Base-by-base conservation (phyloP, 768 basidiomycete genomes). In the Neoboletus subvelutipes region DNA sequence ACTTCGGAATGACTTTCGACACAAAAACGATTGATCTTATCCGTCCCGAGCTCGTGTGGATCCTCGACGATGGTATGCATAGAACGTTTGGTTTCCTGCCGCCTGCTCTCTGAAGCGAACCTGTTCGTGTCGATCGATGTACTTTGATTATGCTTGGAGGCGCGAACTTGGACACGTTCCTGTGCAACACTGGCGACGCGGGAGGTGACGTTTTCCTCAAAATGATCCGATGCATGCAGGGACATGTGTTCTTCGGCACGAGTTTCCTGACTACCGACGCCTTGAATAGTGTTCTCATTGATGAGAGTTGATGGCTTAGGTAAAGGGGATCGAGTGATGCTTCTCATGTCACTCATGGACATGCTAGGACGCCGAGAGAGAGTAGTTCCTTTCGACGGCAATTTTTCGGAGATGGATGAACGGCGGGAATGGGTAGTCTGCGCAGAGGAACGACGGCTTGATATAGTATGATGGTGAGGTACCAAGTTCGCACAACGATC, bases 401-500 rank as follows among this genome's bases (percentile, higher is more conserved):
- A 13, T 55, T 61, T 67, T 17, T 66, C 68, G n/a, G 66, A 62
- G 41, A 52, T 33, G 22, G 70, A 65, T 4, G 59, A 64, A 39
- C 67, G 71, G 24, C 69, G 71, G 17, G 64, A 59, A 54, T 67
- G 68, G 12, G 22, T 48, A 18, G 71, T 50, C 31, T 69, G 72
- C 11, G 45, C 37, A 15, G 67, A 63, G 26, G 71, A 63, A 37
- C 71, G 72, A 41, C 72, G 71, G 40, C 43, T 29, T 29, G 69
- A 60, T 48, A 66, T 13, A 31, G 62, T 64, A 50, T 72, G 71
- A 36, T 74, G 36, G 48, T 72, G 71, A 26, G 71, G 72, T 43
- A 72, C 67, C 37, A 71, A 36, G 51, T 71, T 73, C 33, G 71
- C 71, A 45, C 71, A 72, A 34, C 71, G 72, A 57, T 71, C 68